Evolutionary conservation across 352 stramenopile species (phyloP).

Genomic region (Saprolegnia diclina): DNA sequence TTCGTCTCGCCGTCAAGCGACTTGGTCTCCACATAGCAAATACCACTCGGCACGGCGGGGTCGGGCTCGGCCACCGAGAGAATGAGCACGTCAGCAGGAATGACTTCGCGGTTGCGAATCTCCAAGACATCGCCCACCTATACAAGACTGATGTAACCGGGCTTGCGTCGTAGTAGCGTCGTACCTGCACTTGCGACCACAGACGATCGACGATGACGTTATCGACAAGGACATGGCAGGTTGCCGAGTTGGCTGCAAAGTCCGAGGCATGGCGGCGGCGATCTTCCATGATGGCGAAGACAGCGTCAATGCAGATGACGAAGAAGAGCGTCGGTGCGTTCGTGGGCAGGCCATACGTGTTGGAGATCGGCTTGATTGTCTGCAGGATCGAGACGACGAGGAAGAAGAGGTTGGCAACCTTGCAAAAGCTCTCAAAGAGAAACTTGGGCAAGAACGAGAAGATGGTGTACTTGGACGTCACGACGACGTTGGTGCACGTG

Average conservation of each 20-base stretch:
- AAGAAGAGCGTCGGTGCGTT: constrained; percentile 80
- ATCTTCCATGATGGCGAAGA: constrained; percentile 89
- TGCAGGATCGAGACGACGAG: constrained; percentile 88
- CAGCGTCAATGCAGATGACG: constrained; percentile 85
- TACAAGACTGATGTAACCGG: constrained; percentile 58
- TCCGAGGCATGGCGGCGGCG: constrained; percentile 69
- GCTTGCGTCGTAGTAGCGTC: constrained; percentile 64
- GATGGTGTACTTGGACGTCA: constrained; percentile 88
- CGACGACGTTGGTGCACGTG: constrained; percentile 73
- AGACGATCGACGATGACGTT: constrained; percentile 65
- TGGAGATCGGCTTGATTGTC: constrained; percentile 71
- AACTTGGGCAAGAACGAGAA: constrained; percentile 87
- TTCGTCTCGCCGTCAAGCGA: constrained; percentile 91
- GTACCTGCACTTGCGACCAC: constrained; percentile 71
- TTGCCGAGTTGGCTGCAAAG: constrained; percentile 69
- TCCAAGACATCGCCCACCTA: constrained; percentile 82
- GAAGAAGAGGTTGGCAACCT: constrained; percentile 93
- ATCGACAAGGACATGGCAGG: constrained; percentile 62
- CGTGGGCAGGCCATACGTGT: constrained; percentile 76
- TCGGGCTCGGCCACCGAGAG: constrained; percentile 69
- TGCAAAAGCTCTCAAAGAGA: constrained; percentile 80
- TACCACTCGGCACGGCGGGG: constrained; percentile 56
- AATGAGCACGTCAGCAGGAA: constrained; percentile 81
- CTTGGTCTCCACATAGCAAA: constrained; percentile 89
- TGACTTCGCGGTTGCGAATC: constrained; percentile 73